Evolutionary conservation across 768 basidiomycete species (phyloP).

Genomic region (Tylopilus rubrobrunneus): DNA sequence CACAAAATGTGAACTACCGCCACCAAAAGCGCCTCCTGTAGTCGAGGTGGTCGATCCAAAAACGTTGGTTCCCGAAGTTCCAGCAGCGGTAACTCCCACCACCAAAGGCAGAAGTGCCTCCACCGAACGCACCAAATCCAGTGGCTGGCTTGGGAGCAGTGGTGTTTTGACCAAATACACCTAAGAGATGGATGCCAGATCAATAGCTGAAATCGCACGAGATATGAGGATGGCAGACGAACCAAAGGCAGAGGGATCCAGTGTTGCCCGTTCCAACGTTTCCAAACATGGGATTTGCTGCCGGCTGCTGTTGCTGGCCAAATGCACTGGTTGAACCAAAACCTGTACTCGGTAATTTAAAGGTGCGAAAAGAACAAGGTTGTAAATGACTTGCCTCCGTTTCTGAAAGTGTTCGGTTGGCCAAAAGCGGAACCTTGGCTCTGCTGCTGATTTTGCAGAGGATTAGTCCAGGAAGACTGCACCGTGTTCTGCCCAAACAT

Average conservation of each 20-base stretch:
- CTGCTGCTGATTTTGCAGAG: slow-evolving; percentile 60
- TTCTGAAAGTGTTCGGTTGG: slow-evolving; percentile 63
- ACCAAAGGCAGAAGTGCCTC: slow-evolving; percentile 52
- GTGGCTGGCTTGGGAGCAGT: slow-evolving; percentile 57
- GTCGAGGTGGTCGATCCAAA: slow-evolving; percentile 34
- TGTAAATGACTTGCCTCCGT: slow-evolving; percentile 39
- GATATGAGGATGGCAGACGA: slow-evolving; percentile 8
- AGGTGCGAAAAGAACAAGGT: slow-evolving; percentile 24
- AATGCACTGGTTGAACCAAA: slow-evolving; percentile 55
- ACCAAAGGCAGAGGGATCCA: slow-evolving; percentile 37
- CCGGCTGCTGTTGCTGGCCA: slow-evolving; percentile 65
- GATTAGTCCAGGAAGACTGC: slow-evolving; percentile 65
- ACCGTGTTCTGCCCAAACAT: slow-evolving; percentile 59
- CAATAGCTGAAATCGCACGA: slow-evolving; percentile 1
- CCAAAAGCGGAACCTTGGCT: slow-evolving; percentile 61
- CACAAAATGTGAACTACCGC: slow-evolving; percentile 55
- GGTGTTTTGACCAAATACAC: slow-evolving; percentile 40
- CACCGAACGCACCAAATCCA: slow-evolving; percentile 76
- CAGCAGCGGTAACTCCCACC: slow-evolving; percentile 30
- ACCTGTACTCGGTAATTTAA: slow-evolving; percentile 35
- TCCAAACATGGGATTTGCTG: slow-evolving; percentile 81
- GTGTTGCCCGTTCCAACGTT: slow-evolving; percentile 40
- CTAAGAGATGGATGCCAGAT: slow-evolving; percentile 24
- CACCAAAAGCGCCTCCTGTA: slow-evolving; percentile 40
- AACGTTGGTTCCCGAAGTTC: slow-evolving; percentile 29